phyloP scores from a whole-genome alignment of 2,329 filamentous ascomycete genomes.

The Stagonosporopsis vannaccii region DNA sequence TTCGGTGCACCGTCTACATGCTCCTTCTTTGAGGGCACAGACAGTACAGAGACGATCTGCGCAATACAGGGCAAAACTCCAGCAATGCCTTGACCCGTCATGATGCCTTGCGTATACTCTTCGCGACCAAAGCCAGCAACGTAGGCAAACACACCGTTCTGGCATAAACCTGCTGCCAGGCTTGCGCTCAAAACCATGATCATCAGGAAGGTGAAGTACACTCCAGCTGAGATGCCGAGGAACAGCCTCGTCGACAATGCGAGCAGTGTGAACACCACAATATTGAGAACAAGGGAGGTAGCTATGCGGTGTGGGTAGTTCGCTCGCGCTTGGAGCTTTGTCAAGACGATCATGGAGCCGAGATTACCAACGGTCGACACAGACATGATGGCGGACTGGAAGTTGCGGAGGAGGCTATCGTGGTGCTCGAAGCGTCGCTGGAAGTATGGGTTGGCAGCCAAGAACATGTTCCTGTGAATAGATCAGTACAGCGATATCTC shows the following conservation, averaged over 20 bases:
- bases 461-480: constrained; percentile 89
- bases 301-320: constrained; percentile 90
- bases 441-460: constrained; percentile 94
- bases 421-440: constrained; percentile 77
- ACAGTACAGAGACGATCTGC: constrained; percentile 83
- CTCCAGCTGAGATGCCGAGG: constrained; percentile 64
- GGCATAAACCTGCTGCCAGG: constrained; percentile 81
- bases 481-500: constrained; percentile 11
- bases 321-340: constrained; percentile 79
- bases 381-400: constrained; percentile 87
- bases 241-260: constrained; percentile 79
- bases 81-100: constrained; percentile 91
- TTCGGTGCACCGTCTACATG: constrained; percentile 43
- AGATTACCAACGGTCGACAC: constrained; percentile 88
- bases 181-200: constrained; percentile 81
- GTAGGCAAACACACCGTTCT: constrained; percentile 94
- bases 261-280: constrained; percentile 77
- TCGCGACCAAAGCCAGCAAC: constrained; percentile 82
- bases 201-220: constrained; percentile 84
- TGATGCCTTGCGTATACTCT: constrained; percentile 94
- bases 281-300: constrained; percentile 76
- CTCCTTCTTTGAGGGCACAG: constrained; percentile 61
- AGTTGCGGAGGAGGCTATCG: constrained; percentile 77
- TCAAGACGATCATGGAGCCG: constrained; percentile 75
- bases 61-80: constrained; percentile 88